A percentile compares a stretch with the other conserved stretches of the same genome.
phyloP scores from a whole-genome alignment of 1,284 basidiomycete genomes.

The Marasmius tenuissimus region DNA sequence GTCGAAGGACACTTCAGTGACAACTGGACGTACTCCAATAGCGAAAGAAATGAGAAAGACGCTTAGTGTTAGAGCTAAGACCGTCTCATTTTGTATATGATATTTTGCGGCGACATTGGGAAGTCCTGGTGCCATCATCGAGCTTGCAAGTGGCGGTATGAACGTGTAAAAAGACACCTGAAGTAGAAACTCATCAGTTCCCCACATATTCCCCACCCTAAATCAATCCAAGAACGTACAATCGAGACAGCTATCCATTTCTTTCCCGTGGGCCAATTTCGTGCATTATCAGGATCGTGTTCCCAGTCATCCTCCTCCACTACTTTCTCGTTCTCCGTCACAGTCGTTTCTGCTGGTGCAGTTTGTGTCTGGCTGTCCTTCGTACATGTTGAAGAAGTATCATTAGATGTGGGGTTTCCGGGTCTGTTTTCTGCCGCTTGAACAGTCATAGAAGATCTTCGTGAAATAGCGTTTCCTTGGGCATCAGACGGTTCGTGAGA shows the following conservation, averaged over 20 bases:
- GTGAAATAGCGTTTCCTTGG: not conserved
- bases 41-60: constrained; percentile 79
- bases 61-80: constrained; percentile 64
- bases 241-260: constrained; percentile 13
- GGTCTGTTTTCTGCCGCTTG: not conserved
- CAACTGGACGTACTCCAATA: constrained; percentile 43
- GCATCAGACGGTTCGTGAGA: not conserved
- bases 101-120: constrained; percentile 62
- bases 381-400: not conserved
- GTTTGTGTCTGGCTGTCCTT: not conserved
- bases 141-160: constrained; percentile 58
- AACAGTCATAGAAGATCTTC: not conserved
- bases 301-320: constrained; percentile 15
- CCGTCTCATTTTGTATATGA: constrained; percentile 56
- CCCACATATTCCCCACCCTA: not conserved
- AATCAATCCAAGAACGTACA: not conserved
- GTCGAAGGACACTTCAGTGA: not conserved
- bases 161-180: constrained; percentile 11
- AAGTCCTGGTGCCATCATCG: constrained; percentile 81
- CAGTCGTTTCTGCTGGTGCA: constrained; percentile 3
- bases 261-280: constrained; percentile 12
- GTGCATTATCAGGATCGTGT: constrained; percentile 10
- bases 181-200: not conserved
- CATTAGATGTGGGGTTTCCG: not conserved
- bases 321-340: constrained; percentile 5